phyloP scores from a whole-genome alignment of 306 rosid genomes.

The Rosa multiflora region DNA sequence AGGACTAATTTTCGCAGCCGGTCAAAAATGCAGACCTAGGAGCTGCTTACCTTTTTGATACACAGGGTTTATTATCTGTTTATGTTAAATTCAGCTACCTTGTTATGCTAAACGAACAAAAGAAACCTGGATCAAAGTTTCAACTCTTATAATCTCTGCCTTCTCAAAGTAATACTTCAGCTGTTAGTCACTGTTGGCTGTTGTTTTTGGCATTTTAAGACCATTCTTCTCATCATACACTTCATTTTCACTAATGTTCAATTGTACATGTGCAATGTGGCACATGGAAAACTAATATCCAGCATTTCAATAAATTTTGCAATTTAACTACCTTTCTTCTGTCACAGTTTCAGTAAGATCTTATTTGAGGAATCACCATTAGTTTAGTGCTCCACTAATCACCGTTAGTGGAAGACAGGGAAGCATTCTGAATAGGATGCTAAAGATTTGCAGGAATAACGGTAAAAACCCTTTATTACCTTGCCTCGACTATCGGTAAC shows the following conservation, averaged over 20 bases:
- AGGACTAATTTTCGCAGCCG: conserved; percentile 16
- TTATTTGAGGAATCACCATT: neutral
- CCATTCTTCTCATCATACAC: neutral
- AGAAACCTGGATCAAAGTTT: neutral
- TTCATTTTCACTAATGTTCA: neutral
- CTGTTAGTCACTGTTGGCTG: neutral
- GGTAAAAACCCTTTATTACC: neutral
- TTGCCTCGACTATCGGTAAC: neutral
- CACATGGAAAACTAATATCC: neutral
- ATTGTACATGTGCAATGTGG: neutral
- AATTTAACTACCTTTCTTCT: neutral
- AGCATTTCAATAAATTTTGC: neutral
- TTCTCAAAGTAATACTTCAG: neutral
- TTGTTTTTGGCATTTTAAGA: neutral
- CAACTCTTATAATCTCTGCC: neutral
- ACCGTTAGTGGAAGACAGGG: neutral
- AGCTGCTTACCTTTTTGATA: conserved; percentile 19
- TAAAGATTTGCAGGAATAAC: neutral
- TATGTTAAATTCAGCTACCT: neutral
- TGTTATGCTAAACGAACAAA: neutral
- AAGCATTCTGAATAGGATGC: neutral
- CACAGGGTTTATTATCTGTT: conserved; percentile 10
- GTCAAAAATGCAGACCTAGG: conserved; percentile 26
- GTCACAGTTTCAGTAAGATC: neutral
- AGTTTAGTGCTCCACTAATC: neutral